These are phyloP conservation scores for Tetratostichococcus sp. DNA, from an alignment of 139 green algal genomes.

Conservation along the genomic window DNA sequence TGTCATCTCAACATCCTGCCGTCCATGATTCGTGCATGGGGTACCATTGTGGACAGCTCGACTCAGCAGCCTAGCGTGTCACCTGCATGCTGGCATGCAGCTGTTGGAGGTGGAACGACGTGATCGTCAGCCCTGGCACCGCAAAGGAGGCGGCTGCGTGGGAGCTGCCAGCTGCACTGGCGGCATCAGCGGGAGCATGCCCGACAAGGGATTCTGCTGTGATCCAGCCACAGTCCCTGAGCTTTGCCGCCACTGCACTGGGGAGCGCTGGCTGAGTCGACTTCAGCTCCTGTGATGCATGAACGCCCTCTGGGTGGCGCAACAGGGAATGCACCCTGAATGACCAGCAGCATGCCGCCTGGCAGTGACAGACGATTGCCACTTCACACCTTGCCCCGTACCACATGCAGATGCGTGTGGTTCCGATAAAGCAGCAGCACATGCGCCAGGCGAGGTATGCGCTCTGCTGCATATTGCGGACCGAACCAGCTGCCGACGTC, in stretches of 20 bases:
- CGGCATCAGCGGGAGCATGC: no score
- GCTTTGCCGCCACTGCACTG: constrained; percentile 1
- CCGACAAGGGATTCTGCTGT: no score
- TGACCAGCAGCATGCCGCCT: not conserved
- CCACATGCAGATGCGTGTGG: constrained; percentile 39
- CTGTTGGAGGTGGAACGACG: constrained; percentile 43
- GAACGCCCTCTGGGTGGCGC: no score
- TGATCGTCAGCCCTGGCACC: constrained; percentile 40
- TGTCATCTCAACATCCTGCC: no score
- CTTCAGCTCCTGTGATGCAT: constrained; percentile 39
- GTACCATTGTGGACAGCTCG: no score
- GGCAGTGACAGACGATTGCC: not conserved
- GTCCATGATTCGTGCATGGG: no score
- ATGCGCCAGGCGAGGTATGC: constrained; percentile 24
- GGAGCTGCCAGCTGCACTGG: not conserved
- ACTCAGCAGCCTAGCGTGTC: not conserved
- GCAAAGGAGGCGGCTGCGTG: not conserved
- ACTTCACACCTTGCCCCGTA: not conserved
- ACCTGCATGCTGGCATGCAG: constrained; percentile 26
- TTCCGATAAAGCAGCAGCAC: constrained; percentile 24
- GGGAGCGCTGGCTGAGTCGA: constrained; percentile 28
- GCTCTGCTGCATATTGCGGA: not conserved
- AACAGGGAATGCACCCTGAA: no score
- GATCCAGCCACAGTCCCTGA: constrained; percentile 6
- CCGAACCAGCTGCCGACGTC: constrained; percentile 40